Evolutionary conservation across 1,139 yeast species (phyloP).

Genomic region (Magnusiomyces fungicola): DNA sequence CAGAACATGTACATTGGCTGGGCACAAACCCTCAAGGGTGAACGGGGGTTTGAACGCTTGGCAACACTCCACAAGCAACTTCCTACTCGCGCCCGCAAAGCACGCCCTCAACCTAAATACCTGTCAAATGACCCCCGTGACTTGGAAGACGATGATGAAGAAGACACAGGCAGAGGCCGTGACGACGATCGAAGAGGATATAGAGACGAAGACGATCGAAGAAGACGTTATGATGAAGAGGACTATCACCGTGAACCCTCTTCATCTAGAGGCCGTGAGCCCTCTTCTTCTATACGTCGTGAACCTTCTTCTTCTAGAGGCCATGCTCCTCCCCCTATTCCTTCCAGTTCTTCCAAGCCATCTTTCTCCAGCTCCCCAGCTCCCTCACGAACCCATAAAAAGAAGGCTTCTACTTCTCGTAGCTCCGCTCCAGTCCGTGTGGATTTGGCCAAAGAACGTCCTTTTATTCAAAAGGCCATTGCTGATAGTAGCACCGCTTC

Average conservation of each 20-base stretch:
- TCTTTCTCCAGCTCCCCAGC: not conserved
- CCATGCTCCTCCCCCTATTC: slow-evolving; percentile 6
- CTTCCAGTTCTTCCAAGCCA: slow-evolving; percentile 7
- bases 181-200: slow-evolving; percentile 7
- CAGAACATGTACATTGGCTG: slow-evolving; percentile 53
- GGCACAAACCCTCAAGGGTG: slow-evolving; percentile 49
- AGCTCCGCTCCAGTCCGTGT: slow-evolving; percentile 11
- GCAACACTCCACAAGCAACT: slow-evolving; percentile 42
- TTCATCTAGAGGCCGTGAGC: slow-evolving; percentile 9
- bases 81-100: slow-evolving; percentile 30
- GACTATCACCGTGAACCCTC: too few relatives aligned
- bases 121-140: slow-evolving; percentile 22
- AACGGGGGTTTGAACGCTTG: slow-evolving; percentile 46
- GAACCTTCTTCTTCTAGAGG: too few relatives aligned
- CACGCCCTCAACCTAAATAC: slow-evolving; percentile 30
- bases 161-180: slow-evolving; percentile 7
- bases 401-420: slow-evolving; percentile 9
- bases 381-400: not conserved
- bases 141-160: slow-evolving; percentile 25
- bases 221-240: too few relatives aligned
- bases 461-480: slow-evolving; percentile 58
- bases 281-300: slow-evolving; percentile 7
- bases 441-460: slow-evolving; percentile 63
- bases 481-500: slow-evolving; percentile 75
- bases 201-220: slow-evolving; percentile 6